Base-by-base conservation (phyloP, 2,329 filamentous ascomycete genomes). In the Colletotrichum tabaci region DNA sequence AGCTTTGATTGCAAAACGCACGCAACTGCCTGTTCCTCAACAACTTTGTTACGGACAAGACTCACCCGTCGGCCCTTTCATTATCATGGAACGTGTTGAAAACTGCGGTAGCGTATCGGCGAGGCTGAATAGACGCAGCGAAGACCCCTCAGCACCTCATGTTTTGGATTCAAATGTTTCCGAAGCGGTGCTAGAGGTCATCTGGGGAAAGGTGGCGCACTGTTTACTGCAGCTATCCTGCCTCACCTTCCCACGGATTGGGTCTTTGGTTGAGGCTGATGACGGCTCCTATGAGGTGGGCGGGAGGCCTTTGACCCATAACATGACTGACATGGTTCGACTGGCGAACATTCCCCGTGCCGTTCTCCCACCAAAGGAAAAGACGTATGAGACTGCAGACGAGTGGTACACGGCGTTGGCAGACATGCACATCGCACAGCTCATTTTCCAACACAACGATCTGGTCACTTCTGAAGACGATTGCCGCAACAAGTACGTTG, bases 241-340 rank as follows among this genome's bases (percentile, higher is more conserved):
- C 7, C 72, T 76, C 0, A 78, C 75, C 0, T 83, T 86, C 26
- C 35, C 47, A 21, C 75, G 75, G 23, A 85, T 87, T n/a, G 84
- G 83, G 9, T 81, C 79, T 21, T 74, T 86, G 0, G 61, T 73
- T 42, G 73, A 82, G 61, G 52, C 72, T 0, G 69, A 74, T 35
- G 3, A 80, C 78, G 35, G 35, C 35, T 38, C 35, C 35, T 38
- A 38, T 74, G 64, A 74, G 40, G 78, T 82, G 4, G 72, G 55
- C 9, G 74, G 75, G 35, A 76, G 82, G n/a, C 83, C 83, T 2
- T 66, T 86, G 3, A 83, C 81, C 2, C 76, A 80, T 2, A 83
- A 84, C 65, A 85, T 87, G 82, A 85, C 80, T 63, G 79, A 84
- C 21, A 76, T 83, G 67, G 50, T 81, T 46, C 74, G 69, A 4